Conservation (phyloP, 2,329 filamentous ascomycete species). For the Botrytis tulipae region DNA sequence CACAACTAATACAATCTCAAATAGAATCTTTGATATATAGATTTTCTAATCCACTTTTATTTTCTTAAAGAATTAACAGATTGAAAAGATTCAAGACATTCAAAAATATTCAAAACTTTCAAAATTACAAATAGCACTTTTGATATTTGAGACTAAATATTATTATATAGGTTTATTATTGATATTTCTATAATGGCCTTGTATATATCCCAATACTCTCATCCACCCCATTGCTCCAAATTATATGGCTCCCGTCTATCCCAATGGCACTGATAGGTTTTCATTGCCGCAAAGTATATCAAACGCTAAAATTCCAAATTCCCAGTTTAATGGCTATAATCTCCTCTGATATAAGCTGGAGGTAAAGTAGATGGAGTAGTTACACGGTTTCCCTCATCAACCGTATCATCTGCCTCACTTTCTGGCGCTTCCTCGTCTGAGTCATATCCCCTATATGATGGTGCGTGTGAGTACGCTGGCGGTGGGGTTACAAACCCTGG, state of each 20-base stretch:
- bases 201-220: neutral
- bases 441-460: neutral
- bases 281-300: neutral
- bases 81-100: too few relatives aligned
- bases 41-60: too few relatives aligned
- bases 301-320: neutral
- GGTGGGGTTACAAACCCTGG: neutral
- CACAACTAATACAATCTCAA: too few relatives aligned
- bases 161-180: too few relatives aligned
- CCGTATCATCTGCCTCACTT: neutral
- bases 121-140: too few relatives aligned
- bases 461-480: neutral
- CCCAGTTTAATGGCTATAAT: neutral
- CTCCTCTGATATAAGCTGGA: neutral
- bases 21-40: too few relatives aligned
- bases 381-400: neutral
- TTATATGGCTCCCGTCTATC: neutral
- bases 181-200: too few relatives aligned
- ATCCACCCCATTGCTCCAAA: neutral
- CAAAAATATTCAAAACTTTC: too few relatives aligned
- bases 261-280: neutral
- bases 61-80: too few relatives aligned
- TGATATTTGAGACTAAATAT: too few relatives aligned
- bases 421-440: neutral
- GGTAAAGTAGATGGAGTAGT: neutral